Percentiles rank a stretch among this genome's conserved stretches.
phyloP scores from a whole-genome alignment of 805 yeast species.

The Grigorovia humatica region DNA sequence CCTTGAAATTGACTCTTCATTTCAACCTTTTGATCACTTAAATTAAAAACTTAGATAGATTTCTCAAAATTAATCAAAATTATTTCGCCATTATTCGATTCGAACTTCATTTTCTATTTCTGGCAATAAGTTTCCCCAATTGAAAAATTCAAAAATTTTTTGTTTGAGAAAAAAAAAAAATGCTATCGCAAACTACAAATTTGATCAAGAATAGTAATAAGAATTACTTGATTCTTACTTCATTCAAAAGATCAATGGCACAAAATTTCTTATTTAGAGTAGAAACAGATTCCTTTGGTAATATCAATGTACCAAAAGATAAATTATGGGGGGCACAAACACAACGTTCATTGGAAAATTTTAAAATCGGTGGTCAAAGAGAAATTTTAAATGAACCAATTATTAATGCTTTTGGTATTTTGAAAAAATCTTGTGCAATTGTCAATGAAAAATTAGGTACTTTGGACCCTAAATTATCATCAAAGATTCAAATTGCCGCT shows the following conservation, averaged over 20 bases:
- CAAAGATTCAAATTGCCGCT: conserved; percentile 87
- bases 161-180: too few species aligned
- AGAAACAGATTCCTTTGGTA: conserved; percentile 96
- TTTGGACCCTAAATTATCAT: conserved; percentile 73
- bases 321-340: conserved; percentile 99
- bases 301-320: conserved; percentile 76
- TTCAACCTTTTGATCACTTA: too few species aligned
- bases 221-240: too few species aligned
- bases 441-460: conserved; percentile 77
- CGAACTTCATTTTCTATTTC: too few species aligned
- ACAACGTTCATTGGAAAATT: conserved; percentile 83
- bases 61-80: too few species aligned
- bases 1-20: too few species aligned
- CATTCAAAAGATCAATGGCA: background rate
- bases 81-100: too few species aligned
- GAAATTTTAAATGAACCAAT: conserved; percentile 90
- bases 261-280: conserved; percentile 35
- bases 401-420: conserved; percentile 81
- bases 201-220: too few species aligned
- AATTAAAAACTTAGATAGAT: too few species aligned
- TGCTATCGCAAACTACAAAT: too few species aligned
- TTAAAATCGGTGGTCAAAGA: conserved; percentile 87
- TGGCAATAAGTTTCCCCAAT: too few species aligned
- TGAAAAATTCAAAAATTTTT: too few species aligned
- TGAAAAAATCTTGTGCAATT: conserved; percentile 90